phyloP scores from a whole-genome alignment of 2,329 filamentous ascomycete genomes.

The Chaetomium sp. region DNA sequence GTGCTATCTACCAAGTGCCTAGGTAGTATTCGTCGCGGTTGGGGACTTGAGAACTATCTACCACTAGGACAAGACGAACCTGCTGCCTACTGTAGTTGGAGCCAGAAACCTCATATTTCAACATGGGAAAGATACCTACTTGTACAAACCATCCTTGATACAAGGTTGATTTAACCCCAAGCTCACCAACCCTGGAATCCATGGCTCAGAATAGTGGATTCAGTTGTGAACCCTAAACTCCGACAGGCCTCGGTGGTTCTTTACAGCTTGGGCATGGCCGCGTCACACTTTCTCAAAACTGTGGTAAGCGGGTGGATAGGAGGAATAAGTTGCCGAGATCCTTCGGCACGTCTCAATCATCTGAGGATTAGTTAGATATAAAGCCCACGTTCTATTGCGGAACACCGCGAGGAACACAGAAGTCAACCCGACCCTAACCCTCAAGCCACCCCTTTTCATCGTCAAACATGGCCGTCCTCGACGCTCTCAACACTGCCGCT shows the following conservation, averaged over 20 bases:
- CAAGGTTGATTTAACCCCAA: background rate
- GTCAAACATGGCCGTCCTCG: slow-evolving; percentile 3
- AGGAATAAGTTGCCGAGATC: background rate
- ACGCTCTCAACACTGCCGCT: background rate
- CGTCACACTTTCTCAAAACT: background rate
- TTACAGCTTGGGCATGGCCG: background rate
- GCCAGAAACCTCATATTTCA: too few species aligned
- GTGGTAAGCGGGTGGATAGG: background rate
- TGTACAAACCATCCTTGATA: background rate
- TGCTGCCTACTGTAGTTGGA: too few species aligned
- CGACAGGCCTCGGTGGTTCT: background rate
- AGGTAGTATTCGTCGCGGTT: too few species aligned
- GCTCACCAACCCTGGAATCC: background rate
- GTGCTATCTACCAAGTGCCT: too few species aligned
- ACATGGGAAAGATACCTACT: background rate
- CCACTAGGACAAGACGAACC: too few species aligned
- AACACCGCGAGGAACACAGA: background rate
- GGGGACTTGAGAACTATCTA: too few species aligned
- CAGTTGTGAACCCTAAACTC: background rate
- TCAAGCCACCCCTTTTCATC: background rate
- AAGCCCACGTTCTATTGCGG: background rate
- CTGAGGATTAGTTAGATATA: background rate
- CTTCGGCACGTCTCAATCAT: background rate
- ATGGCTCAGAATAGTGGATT: background rate
- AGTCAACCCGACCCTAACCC: background rate